phyloP scores from a whole-genome alignment of 1,284 basidiomycete genomes.

The Rhodotorula sp. region DNA sequence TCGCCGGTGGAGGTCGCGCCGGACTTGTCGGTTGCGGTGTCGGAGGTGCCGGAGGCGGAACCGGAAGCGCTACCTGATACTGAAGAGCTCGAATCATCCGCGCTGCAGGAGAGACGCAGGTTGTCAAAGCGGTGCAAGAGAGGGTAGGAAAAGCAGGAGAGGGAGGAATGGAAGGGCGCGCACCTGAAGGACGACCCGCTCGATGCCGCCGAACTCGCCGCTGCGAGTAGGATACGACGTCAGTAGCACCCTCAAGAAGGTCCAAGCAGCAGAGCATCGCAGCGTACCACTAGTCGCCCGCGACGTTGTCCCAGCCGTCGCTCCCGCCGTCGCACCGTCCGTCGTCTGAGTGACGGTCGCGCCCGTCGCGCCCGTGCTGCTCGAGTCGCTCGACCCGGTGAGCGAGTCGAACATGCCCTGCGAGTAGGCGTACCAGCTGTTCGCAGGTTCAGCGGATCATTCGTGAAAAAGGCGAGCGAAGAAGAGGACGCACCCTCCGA shows the following conservation, averaged over 20 bases:
- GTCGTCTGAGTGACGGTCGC: background rate
- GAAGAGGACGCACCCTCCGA: background rate
- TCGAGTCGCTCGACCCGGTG: background rate
- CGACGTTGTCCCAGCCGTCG: background rate
- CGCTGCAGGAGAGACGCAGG: background rate
- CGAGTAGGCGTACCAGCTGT: constrained; percentile 1
- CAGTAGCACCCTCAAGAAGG: no score
- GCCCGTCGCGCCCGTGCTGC: background rate
- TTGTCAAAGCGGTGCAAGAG: background rate
- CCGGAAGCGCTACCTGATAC: background rate
- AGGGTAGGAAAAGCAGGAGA: no score
- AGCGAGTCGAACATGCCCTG: constrained; percentile 10
- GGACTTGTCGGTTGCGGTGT: no score
- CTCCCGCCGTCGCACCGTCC: background rate
- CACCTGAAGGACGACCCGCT: background rate
- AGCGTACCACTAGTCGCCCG: no score
- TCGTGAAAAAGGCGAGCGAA: no score
- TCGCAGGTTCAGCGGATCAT: background rate
- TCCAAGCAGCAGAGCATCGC: no score
- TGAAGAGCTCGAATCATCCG: background rate
- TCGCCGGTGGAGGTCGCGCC: no score
- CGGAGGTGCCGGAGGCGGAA: background rate
- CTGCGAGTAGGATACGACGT: background rate
- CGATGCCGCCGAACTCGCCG: background rate
- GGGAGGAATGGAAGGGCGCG: background rate